These are phyloP conservation scores for Blastomyces parvus DNA, from an alignment of 2,329 filamentous ascomycete genomes.

Conservation along the genomic window DNA sequence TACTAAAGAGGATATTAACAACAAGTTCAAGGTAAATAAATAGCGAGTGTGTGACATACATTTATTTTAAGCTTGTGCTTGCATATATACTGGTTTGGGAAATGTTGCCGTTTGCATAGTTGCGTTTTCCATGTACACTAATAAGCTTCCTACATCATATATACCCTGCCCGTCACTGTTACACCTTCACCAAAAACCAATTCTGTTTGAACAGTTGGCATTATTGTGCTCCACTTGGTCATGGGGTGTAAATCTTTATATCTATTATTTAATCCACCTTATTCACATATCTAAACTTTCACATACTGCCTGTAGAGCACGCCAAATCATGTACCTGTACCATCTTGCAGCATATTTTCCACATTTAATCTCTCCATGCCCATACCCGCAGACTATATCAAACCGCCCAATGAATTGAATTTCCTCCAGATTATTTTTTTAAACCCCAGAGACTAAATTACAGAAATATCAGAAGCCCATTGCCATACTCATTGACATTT, in stretches of 20 bases:
- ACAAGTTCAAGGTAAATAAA: slow-evolving; percentile 42
- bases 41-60: not conserved
- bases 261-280: not conserved
- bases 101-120: not conserved
- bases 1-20: slow-evolving; percentile 52
- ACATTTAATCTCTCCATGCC: not conserved
- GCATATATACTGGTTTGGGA: not conserved
- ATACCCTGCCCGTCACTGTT: not conserved
- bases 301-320: not conserved
- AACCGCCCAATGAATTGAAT: not conserved
- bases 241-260: too few species aligned
- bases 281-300: not conserved
- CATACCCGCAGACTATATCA: too few species aligned
- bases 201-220: not conserved
- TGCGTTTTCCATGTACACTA: not conserved
- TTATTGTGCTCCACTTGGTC: not conserved
- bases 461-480: not conserved
- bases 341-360: not conserved
- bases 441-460: not conserved
- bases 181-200: too few species aligned
- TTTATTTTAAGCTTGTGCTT: not conserved
- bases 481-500: not conserved
- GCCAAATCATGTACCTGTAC: not conserved
- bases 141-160: not conserved
- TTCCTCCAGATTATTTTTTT: not conserved